These are phyloP conservation scores for Didymella arachidicola DNA, from an alignment of 2,329 filamentous ascomycete species.

Conservation along the genomic window DNA sequence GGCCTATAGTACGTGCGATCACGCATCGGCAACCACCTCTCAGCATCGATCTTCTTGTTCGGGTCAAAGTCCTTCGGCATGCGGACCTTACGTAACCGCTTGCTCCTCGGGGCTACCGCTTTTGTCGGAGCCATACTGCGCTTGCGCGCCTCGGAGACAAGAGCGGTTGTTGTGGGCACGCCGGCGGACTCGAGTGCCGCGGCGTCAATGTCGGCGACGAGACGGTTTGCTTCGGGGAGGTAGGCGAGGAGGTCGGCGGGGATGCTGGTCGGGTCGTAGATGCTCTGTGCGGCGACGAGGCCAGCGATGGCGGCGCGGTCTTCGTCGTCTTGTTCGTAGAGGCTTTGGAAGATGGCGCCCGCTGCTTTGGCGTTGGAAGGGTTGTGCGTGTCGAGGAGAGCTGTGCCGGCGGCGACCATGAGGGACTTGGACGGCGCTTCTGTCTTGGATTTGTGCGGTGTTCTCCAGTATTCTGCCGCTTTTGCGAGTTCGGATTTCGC, in stretches of 20 bases:
- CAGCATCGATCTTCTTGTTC: slow-evolving; percentile 82
- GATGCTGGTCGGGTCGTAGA: slow-evolving; percentile 64
- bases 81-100: slow-evolving; percentile 66
- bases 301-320: slow-evolving; percentile 80
- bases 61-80: slow-evolving; percentile 78
- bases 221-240: slow-evolving; percentile 68
- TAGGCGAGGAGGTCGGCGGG: slow-evolving; percentile 61
- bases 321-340: slow-evolving; percentile 70
- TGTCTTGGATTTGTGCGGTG: slow-evolving; percentile 60
- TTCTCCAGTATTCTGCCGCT: slow-evolving; percentile 81
- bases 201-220: slow-evolving; percentile 68
- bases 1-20: slow-evolving; percentile 89
- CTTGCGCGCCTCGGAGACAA: slow-evolving; percentile 49
- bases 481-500: slow-evolving; percentile 77
- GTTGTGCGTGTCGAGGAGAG: slow-evolving; percentile 78
- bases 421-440: slow-evolving; percentile 63
- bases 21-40: slow-evolving; percentile 90
- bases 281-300: slow-evolving; percentile 82
- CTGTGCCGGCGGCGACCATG: slow-evolving; percentile 76
- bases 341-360: slow-evolving; percentile 77
- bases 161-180: slow-evolving; percentile 60
- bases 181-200: slow-evolving; percentile 71
- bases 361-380: slow-evolving; percentile 73
- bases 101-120: slow-evolving; percentile 60
- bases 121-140: slow-evolving; percentile 48